These are phyloP conservation scores for Luvunga scandens DNA, from an alignment of 345 rosid species.

Conservation along the genomic window DNA sequence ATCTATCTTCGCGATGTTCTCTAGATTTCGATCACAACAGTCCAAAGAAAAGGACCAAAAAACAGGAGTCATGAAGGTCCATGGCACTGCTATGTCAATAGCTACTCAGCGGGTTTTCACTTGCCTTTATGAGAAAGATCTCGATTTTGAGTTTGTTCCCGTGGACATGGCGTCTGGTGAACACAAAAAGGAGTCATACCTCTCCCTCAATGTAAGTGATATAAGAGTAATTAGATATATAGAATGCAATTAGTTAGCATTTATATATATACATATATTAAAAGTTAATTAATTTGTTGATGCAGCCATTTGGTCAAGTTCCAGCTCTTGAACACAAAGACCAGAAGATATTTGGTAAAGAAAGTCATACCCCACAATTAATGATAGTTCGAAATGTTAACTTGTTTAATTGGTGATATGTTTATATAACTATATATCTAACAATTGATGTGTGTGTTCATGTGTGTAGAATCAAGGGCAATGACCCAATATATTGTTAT, in stretches of 20 bases:
- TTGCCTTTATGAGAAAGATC: conserved; percentile 28
- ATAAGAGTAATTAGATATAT: too few species aligned
- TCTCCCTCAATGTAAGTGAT: conserved; percentile 27
- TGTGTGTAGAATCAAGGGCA: conserved; percentile 68
- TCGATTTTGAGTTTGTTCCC: conserved; percentile 25
- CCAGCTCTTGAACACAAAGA: conserved; percentile 73
- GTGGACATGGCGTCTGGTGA: conserved; percentile 24
- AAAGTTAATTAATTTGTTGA: not conserved
- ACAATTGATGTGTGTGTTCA: too few species aligned
- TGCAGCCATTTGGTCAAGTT: conserved; percentile 81
- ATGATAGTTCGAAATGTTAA: too few species aligned
- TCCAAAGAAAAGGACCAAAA: not conserved
- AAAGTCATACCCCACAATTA: not conserved
- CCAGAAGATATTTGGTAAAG: conserved; percentile 63
- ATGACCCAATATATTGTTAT: conserved; percentile 58
- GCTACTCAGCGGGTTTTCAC: conserved; percentile 17
- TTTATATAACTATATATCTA: not conserved
- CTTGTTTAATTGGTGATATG: too few species aligned
- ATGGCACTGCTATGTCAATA: conserved; percentile 12
- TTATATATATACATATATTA: too few species aligned
- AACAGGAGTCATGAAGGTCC: conserved; percentile 20
- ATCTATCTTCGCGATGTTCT: too few species aligned
- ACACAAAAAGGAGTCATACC: conserved; percentile 27
- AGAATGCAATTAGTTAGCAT: too few species aligned
- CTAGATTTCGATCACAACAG: too few species aligned